These are phyloP conservation scores for Pancytospora epiphaga DNA, from an alignment of 371 early-diverging fungal genomes.

Conservation along the genomic window DNA sequence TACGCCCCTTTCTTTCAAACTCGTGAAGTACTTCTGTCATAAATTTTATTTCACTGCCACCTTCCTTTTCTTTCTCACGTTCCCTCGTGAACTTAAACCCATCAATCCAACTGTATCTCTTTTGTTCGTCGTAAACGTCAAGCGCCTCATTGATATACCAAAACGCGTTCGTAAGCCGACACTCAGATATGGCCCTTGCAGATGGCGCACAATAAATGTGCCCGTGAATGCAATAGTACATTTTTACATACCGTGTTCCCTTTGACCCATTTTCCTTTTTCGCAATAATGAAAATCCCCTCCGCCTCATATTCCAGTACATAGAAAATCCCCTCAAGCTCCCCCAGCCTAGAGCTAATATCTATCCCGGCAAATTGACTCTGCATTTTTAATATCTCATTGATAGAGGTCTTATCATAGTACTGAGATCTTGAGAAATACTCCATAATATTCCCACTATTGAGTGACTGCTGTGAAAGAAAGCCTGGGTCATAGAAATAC, in stretches of 20 bases:
- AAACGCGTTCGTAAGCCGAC: slow-evolving; percentile 16
- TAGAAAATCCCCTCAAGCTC: slow-evolving; percentile 40
- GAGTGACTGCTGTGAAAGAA: slow-evolving; percentile 41
- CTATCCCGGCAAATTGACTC: slow-evolving; percentile 71
- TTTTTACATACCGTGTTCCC: neutral
- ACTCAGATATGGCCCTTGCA: slow-evolving; percentile 20
- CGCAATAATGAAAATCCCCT: slow-evolving; percentile 36
- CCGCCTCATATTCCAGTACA: slow-evolving; percentile 6
- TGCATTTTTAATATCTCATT: slow-evolving; percentile 91
- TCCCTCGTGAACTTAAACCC: neutral
- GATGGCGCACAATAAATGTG: slow-evolving; percentile 47
- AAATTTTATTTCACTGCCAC: neutral
- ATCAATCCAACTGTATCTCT: slow-evolving; percentile 13
- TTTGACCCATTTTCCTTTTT: slow-evolving; percentile 20
- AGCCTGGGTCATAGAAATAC: slow-evolving; percentile 53
- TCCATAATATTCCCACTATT: slow-evolving; percentile 70
- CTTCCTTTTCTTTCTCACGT: neutral
- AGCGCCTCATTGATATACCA: slow-evolving; percentile 32
- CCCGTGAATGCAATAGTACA: slow-evolving; percentile 48
- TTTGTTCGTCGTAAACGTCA: slow-evolving; percentile 26
- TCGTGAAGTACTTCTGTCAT: slow-evolving; percentile 21
- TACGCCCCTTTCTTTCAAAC: slow-evolving; percentile 16
- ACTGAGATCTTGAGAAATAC: slow-evolving; percentile 82
- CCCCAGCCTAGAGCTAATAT: slow-evolving; percentile 61
- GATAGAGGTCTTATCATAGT: slow-evolving; percentile 83